A percentile compares a stretch with the other conserved stretches of the same genome.
Conservation (phyloP, 768 basidiomycete genomes). For the Hebeloma cylindrosporum region DNA sequence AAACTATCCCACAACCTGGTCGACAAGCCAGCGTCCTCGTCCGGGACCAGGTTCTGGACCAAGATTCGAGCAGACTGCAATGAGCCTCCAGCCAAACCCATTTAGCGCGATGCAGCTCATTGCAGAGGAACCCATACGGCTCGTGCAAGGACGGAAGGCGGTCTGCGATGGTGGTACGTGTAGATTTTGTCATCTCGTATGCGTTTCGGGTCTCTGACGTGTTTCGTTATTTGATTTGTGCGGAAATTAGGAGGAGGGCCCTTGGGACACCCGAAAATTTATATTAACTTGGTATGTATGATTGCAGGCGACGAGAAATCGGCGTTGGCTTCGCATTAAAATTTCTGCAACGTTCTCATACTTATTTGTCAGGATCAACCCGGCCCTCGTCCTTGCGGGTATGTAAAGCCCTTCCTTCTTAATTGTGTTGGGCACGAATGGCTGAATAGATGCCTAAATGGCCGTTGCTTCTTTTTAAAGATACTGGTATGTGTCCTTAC, state of each 20-base stretch:
- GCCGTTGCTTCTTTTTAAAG: conserved; percentile 24
- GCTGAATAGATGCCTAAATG: conserved; percentile 12
- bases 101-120: conserved; percentile 91
- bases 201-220: conserved; percentile 12
- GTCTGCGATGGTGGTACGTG: conserved; percentile 92
- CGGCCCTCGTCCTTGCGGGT: conserved; percentile 89
- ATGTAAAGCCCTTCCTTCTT: conserved; percentile 35
- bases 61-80: conserved; percentile 89
- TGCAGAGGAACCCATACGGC: conserved; percentile 77
- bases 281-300: conserved; percentile 82
- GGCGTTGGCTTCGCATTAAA: not conserved
- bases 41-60: conserved; percentile 60
- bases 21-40: conserved; percentile 74
- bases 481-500: conserved; percentile 44
- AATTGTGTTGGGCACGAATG: conserved; percentile 10
- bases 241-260: conserved; percentile 77
- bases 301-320: not conserved
- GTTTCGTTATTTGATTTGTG: conserved; percentile 2
- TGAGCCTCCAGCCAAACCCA: conserved; percentile 87
- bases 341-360: conserved; percentile 13
- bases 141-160: conserved; percentile 82
- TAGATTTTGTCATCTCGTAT: conserved; percentile 12
- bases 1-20: conserved; percentile 83
- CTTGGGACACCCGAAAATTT: conserved; percentile 95
- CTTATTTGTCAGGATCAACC: conserved; percentile 69